These are phyloP conservation scores for Leccinum ponderosum DNA, from an alignment of 1,284 basidiomycete species.

Conservation along the genomic window DNA sequence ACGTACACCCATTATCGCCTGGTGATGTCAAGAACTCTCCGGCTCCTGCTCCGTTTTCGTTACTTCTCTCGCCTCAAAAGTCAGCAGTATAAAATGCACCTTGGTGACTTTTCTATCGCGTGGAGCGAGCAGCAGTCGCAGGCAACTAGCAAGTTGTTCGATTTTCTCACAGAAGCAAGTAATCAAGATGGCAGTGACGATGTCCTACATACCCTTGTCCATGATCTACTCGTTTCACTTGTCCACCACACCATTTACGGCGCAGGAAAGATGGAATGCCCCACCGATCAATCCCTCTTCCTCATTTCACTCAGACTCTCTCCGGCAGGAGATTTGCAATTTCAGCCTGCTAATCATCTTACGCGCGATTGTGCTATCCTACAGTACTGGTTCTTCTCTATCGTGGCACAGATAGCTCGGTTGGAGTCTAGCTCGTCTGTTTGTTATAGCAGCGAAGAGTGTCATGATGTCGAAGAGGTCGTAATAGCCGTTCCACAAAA, in stretches of 20 bases:
- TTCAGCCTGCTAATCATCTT: background rate
- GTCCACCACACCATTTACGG: conserved; percentile 3
- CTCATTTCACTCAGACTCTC: background rate
- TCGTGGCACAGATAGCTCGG: background rate
- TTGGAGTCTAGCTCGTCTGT: background rate
- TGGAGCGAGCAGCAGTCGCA: background rate
- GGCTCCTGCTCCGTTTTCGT: background rate
- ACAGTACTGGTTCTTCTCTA: background rate
- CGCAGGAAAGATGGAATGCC: conserved; percentile 6
- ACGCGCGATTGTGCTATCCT: background rate
- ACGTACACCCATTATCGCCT: background rate
- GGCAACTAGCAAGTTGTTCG: background rate
- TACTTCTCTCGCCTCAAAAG: background rate
- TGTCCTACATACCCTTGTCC: background rate
- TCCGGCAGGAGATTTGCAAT: background rate
- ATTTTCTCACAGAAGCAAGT: background rate
- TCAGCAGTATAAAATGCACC: background rate
- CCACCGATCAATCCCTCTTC: background rate
- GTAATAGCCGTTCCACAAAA: no score
- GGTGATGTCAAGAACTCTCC: background rate
- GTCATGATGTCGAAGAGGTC: background rate
- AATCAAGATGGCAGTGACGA: background rate
- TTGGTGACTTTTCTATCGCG: background rate
- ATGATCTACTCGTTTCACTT: background rate
- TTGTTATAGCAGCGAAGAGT: background rate